A percentile compares a stretch with the other conserved stretches of the same genome.
Conservation (phyloP, 2,329 filamentous ascomycete genomes). For the Xylaria multiplex region DNA sequence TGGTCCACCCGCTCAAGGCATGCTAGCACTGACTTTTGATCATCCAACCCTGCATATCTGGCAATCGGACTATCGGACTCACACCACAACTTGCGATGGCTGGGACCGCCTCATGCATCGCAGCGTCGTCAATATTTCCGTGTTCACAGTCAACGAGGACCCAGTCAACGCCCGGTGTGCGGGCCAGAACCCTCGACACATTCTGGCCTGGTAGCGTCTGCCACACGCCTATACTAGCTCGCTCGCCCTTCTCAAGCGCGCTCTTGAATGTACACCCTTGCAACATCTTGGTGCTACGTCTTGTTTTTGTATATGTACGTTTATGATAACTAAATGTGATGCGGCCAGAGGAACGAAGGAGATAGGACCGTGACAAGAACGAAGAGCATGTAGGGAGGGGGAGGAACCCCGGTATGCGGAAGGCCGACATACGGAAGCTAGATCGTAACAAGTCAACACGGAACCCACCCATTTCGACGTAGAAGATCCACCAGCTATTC, state of each 20-base stretch:
- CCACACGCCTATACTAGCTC: slow-evolving; percentile 67
- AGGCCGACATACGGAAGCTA: slow-evolving; percentile 28
- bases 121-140: slow-evolving; percentile 65
- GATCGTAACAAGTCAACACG: slow-evolving; percentile 6
- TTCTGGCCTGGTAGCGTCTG: slow-evolving; percentile 72
- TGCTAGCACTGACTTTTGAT: slow-evolving; percentile 60
- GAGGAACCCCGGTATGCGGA: slow-evolving; percentile 7
- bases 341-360: not conserved
- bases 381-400: slow-evolving; percentile 1
- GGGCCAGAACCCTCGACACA: slow-evolving; percentile 67
- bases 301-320: slow-evolving; percentile 14
- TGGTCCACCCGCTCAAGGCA: not conserved
- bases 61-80: slow-evolving; percentile 66
- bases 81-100: slow-evolving; percentile 65
- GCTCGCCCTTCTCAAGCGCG: slow-evolving; percentile 58
- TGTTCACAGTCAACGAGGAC: slow-evolving; percentile 71
- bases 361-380: not conserved
- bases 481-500: not conserved
- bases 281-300: slow-evolving; percentile 25
- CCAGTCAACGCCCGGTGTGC: slow-evolving; percentile 70
- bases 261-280: slow-evolving; percentile 56
- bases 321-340: not conserved
- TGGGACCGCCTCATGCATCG: slow-evolving; percentile 68
- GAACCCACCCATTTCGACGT: slow-evolving; percentile 16
- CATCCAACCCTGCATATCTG: slow-evolving; percentile 66